Evolutionary conservation across 208 protist species (phyloP).

Genomic region (Herpetomonas tarakana): DNA sequence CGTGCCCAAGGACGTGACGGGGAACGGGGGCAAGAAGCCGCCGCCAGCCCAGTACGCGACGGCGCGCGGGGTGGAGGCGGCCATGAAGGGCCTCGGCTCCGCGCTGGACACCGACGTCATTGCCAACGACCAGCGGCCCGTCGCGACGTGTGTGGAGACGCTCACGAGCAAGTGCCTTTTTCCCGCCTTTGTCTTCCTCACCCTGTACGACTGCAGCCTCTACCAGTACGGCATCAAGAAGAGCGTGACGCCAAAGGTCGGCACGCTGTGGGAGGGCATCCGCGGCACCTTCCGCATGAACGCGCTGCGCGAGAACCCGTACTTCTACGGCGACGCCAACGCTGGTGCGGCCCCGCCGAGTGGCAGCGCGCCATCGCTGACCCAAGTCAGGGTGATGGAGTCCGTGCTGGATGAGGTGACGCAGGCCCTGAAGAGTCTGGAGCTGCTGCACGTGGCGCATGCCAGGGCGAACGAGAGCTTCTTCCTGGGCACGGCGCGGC

Average conservation of each 20-base stretch:
- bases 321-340: slow-evolving; percentile 22
- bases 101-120: slow-evolving; percentile 31
- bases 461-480: slow-evolving; percentile 32
- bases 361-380: slow-evolving; percentile 15
- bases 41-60: slow-evolving; percentile 9
- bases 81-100: slow-evolving; percentile 31
- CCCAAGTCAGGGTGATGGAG: slow-evolving; percentile 26
- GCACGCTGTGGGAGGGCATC: slow-evolving; percentile 52
- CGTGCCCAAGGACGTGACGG: slow-evolving; percentile 11
- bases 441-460: slow-evolving; percentile 31
- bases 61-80: slow-evolving; percentile 31
- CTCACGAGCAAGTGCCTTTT: slow-evolving; percentile 54
- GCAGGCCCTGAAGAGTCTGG: slow-evolving; percentile 44
- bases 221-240: slow-evolving; percentile 44
- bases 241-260: slow-evolving; percentile 60
- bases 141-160: slow-evolving; percentile 39
- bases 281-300: slow-evolving; percentile 42
- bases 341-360: slow-evolving; percentile 11
- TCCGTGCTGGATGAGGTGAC: slow-evolving; percentile 49
- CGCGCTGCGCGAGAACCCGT: slow-evolving; percentile 41
- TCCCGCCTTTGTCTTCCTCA: slow-evolving; percentile 75
- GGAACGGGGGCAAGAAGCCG: neutral
- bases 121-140: slow-evolving; percentile 21
- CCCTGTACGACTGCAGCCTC: slow-evolving; percentile 45
- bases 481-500: slow-evolving; percentile 56